phyloP scores from a whole-genome alignment of 2,329 filamentous ascomycete genomes.

The Laburnicola sp. region DNA sequence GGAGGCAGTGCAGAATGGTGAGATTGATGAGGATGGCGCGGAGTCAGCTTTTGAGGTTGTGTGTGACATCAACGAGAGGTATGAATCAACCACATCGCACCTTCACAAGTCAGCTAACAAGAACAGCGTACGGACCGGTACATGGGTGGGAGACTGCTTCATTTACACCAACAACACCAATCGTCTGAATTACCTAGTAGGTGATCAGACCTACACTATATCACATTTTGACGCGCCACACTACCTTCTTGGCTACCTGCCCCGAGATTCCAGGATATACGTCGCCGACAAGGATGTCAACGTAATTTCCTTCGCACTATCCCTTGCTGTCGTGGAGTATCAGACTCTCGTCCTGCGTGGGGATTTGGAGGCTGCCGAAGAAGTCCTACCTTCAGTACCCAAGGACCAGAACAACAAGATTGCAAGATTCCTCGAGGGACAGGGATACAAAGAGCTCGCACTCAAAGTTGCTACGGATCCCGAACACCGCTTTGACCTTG shows the following conservation, averaged over 20 bases:
- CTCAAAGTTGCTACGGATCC: conserved; percentile 91
- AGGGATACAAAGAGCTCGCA: conserved; percentile 94
- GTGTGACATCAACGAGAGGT: conserved; percentile 91
- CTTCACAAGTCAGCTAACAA: conserved; percentile 17
- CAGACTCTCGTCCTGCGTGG: conserved; percentile 93
- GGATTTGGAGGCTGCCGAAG: conserved; percentile 87
- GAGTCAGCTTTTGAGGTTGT: conserved; percentile 96
- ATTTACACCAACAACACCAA: conserved; percentile 98
- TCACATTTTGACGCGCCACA: conserved; percentile 95
- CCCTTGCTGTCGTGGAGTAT: conserved; percentile 91
- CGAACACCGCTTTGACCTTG: conserved; percentile 95
- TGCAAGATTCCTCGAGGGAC: conserved; percentile 93
- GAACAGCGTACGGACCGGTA: conserved; percentile 79
- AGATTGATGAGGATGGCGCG: conserved; percentile 87
- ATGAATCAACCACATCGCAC: conserved; percentile 36
- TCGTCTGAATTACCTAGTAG: conserved; percentile 95
- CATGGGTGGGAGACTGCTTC: conserved; percentile 99
- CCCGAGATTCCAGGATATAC: conserved; percentile 93
- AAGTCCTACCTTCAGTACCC: conserved; percentile 81
- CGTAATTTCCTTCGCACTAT: conserved; percentile 87
- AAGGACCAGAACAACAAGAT: conserved; percentile 98
- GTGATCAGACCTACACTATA: conserved; percentile 96
- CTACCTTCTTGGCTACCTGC: conserved; percentile 94
- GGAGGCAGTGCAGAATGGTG: conserved; percentile 77
- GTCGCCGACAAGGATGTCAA: conserved; percentile 93